Evolutionary conservation across 768 basidiomycete species (phyloP).

Genomic region (Pisolithus orientalis): DNA sequence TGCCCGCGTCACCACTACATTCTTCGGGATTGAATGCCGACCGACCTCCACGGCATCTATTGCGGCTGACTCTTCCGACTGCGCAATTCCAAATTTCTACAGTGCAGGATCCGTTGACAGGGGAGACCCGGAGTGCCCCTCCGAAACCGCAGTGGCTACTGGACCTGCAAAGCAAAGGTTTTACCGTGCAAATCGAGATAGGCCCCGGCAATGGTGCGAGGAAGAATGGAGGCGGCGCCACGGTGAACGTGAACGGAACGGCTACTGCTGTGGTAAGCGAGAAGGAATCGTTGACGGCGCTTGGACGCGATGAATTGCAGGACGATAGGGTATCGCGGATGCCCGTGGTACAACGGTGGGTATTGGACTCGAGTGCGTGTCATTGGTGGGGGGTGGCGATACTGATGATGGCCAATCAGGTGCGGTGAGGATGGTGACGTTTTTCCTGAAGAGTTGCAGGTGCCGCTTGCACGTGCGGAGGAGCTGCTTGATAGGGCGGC

Average conservation of each 20-base stretch:
- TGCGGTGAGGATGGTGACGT: slow-evolving; percentile 50
- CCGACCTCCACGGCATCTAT: slow-evolving; percentile 58
- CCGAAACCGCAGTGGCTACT: slow-evolving; percentile 69
- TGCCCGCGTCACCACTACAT: slow-evolving; percentile 78
- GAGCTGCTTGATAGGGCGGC: slow-evolving; percentile 44
- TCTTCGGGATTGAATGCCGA: slow-evolving; percentile 58
- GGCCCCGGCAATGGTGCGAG: slow-evolving; percentile 31
- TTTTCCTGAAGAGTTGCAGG: slow-evolving; percentile 54
- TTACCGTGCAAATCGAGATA: slow-evolving; percentile 51
- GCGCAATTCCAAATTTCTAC: slow-evolving; percentile 73
- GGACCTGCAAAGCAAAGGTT: slow-evolving; percentile 55
- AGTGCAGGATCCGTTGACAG: slow-evolving; percentile 76
- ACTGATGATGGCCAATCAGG: slow-evolving; percentile 25
- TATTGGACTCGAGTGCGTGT: slow-evolving; percentile 3
- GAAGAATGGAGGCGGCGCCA: slow-evolving; percentile 7
- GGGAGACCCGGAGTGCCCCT: slow-evolving; percentile 52
- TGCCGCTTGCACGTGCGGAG: slow-evolving; percentile 55
- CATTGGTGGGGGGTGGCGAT: slow-evolving; percentile 3
- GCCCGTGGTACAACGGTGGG: slow-evolving; percentile 62
- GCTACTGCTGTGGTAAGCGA: slow-evolving; percentile 50
- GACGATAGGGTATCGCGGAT: slow-evolving; percentile 64
- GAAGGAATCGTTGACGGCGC: slow-evolving; percentile 66
- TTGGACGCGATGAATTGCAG: slow-evolving; percentile 73
- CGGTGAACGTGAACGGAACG: slow-evolving; percentile 32
- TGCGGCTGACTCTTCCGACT: slow-evolving; percentile 77